These are phyloP conservation scores for Aspergillus fumigatus DNA, from an alignment of 2,329 filamentous ascomycete genomes.

Conservation along the genomic window DNA sequence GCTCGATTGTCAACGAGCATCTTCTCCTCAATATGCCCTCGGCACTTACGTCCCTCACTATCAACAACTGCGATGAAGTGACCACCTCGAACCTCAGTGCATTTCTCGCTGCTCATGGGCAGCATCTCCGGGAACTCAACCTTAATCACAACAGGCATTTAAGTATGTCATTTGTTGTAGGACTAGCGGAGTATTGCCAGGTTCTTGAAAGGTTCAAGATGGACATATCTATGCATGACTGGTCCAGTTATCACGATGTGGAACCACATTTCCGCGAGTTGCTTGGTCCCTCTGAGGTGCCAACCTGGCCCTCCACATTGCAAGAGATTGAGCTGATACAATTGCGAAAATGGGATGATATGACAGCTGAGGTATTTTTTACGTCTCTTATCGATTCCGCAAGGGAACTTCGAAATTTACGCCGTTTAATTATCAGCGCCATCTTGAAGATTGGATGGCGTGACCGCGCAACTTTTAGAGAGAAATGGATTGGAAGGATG, in stretches of 20 bases:
- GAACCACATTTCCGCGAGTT: slow-evolving; percentile 70
- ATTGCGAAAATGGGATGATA: slow-evolving; percentile 67
- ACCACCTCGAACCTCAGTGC: slow-evolving; percentile 60
- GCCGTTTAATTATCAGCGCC: slow-evolving; percentile 66
- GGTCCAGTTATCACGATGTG: slow-evolving; percentile 63
- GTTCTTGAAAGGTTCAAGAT: slow-evolving; percentile 66
- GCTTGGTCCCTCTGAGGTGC: slow-evolving; percentile 55
- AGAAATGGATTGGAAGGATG: slow-evolving; percentile 70
- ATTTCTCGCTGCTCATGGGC: slow-evolving; percentile 66
- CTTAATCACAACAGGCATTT: slow-evolving; percentile 77
- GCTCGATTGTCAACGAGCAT: slow-evolving; percentile 62
- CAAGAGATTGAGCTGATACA: slow-evolving; percentile 70
- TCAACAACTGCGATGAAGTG: slow-evolving; percentile 76
- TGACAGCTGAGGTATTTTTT: slow-evolving; percentile 72
- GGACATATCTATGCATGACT: slow-evolving; percentile 74
- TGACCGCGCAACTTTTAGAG: slow-evolving; percentile 71
- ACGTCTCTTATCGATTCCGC: slow-evolving; percentile 72
- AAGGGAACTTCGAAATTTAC: slow-evolving; percentile 59
- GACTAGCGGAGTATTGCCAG: slow-evolving; percentile 64
- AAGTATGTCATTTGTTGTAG: slow-evolving; percentile 67
- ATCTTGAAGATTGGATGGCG: slow-evolving; percentile 78
- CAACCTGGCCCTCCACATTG: slow-evolving; percentile 72
- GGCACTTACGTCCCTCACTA: slow-evolving; percentile 61
- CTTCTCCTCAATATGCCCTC: slow-evolving; percentile 66
- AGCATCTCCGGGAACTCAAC: slow-evolving; percentile 61